phyloP scores from a whole-genome alignment of 768 basidiomycete species.

The Mycena galericulata region DNA sequence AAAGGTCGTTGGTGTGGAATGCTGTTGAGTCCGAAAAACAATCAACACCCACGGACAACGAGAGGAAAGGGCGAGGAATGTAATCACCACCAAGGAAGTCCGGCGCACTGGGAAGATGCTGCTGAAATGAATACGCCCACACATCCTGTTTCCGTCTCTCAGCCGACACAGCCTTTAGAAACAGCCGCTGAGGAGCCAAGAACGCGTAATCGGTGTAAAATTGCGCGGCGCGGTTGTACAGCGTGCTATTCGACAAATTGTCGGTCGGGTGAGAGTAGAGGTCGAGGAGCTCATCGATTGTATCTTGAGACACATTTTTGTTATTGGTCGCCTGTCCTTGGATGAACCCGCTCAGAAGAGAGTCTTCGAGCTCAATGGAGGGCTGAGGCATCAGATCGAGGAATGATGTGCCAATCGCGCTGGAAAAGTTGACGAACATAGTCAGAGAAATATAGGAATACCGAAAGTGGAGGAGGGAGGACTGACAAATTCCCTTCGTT shows the following conservation, averaged over 20 bases:
- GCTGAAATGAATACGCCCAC: slow-evolving; percentile 17
- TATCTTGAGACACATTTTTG: slow-evolving; percentile 5
- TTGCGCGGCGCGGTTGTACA: slow-evolving; percentile 16
- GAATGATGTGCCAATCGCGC: slow-evolving; percentile 8
- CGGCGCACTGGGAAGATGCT: not conserved
- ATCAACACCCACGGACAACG: not conserved
- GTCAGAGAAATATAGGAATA: not conserved
- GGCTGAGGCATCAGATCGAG: slow-evolving; percentile 13
- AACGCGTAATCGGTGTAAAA: slow-evolving; percentile 5
- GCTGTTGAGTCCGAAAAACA: not conserved
- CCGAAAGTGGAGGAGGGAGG: too few species aligned
- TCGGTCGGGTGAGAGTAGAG: slow-evolving; percentile 16
- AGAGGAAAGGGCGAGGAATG: not conserved
- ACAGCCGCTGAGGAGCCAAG: slow-evolving; percentile 8
- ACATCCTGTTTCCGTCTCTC: not conserved
- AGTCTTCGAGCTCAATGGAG: not conserved
- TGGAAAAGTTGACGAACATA: not conserved
- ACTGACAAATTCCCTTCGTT: slow-evolving; percentile 12
- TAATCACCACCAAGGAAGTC: slow-evolving; percentile 4
- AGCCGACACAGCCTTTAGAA: slow-evolving; percentile 4
- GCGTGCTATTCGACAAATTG: slow-evolving; percentile 4
- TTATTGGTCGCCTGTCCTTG: not conserved
- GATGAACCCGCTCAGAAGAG: slow-evolving; percentile 2
- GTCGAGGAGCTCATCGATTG: not conserved
- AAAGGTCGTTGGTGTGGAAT: slow-evolving; percentile 15